Base-by-base conservation (phyloP, 108 stramenopile genomes). In the Nannochloropsis salina region DNA sequence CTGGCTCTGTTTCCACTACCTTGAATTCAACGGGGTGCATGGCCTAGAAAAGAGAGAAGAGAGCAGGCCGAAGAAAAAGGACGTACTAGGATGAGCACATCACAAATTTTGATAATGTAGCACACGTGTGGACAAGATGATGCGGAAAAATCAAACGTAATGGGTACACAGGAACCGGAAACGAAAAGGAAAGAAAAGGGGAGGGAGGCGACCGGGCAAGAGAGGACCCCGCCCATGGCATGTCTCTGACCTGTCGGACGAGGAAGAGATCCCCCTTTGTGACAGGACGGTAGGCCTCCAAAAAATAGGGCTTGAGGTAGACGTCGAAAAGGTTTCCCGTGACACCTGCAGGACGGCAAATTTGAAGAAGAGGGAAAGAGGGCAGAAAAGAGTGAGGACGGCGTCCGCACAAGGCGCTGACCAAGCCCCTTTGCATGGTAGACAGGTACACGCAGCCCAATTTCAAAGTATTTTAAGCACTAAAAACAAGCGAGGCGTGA, bases 21-120 rank as follows among this genome's bases (percentile, higher is more conserved):
- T 99, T 99, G 94, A 97, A 97, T 89, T 99, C 98, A 15, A 99
- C 98, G 82, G 97, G 97, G 92, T 98, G 99, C 99, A 99, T 99
- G 81, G 97, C 97, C 86, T 87, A 45, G 6, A 5, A 8, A 85
- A 5, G 42, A 43, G 21, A 8, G 79, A 42, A 43, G 21, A 1
- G 44, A 84, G 47, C 12, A 15, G 31, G 31, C 31, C 31, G 0
- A 31, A 31, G 31, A 31, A 31, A 31, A 31, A 31, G 1, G 31
- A 31, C 31, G 31, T 31, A 31, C 31, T 31, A 31, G 31, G 31
- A 31, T 31, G 31, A 31, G 31, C 31, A 31, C 31, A 31, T 31
- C 31, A 31, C 31, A 31, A 31, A 31, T 31, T 31, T 31, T 31
- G 31, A 31, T 31, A 31, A 31, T 31, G 31, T 31, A 31, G 31